phyloP scores from a whole-genome alignment of 306 rosid species.

The Prosopis cineraria region DNA sequence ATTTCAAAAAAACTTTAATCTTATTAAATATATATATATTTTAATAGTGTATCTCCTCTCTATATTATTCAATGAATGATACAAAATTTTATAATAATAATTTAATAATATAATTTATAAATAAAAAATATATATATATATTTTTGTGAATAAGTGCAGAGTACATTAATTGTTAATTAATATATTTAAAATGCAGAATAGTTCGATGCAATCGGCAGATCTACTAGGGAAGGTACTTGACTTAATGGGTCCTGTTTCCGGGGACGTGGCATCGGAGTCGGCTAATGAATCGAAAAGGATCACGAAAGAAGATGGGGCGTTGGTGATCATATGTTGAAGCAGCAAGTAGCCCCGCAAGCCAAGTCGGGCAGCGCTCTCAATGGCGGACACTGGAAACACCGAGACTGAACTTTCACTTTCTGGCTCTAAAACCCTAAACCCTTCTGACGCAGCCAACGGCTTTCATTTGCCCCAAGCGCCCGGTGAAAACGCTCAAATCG shows the following conservation, averaged over 20 bases:
- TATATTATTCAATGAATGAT: no score
- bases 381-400: constrained; percentile 58
- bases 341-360: background rate
- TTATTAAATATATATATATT: no score
- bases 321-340: background rate
- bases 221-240: background rate
- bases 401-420: constrained; percentile 42
- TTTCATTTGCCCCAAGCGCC: constrained; percentile 34
- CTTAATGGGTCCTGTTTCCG: background rate
- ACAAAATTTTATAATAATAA: no score
- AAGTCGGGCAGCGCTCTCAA: constrained; percentile 11
- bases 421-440: constrained; percentile 42
- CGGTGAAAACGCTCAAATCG: constrained; percentile 13
- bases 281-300: background rate
- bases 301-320: background rate
- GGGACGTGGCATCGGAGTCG: background rate
- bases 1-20: no score
- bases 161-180: background rate
- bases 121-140: no score
- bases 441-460: constrained; percentile 42
- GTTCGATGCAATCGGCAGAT: background rate
- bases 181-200: background rate
- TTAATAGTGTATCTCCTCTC: no score
- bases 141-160: no score
- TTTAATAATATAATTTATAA: no score